These are phyloP conservation scores for Lotmaria passim DNA, from an alignment of 208 protist species.

Conservation along the genomic window DNA sequence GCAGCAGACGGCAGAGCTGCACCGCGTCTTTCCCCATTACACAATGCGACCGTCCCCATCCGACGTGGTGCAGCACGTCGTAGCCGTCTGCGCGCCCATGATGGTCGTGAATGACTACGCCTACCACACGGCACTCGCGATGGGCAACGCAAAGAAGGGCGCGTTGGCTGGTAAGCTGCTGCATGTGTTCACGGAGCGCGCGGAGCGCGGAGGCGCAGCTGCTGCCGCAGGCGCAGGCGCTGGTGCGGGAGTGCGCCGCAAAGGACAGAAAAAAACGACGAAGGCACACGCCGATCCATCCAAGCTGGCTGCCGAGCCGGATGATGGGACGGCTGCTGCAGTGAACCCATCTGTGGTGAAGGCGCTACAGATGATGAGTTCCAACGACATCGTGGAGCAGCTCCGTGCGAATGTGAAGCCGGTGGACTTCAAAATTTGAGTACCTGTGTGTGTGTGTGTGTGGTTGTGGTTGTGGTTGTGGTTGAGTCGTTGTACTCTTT, in stretches of 20 bases:
- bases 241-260: background rate
- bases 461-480: constrained; percentile 7
- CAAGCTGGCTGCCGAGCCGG: background rate
- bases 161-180: constrained; percentile 38
- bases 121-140: constrained; percentile 45
- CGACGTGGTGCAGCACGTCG: constrained; percentile 50
- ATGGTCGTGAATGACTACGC: constrained; percentile 48
- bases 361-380: constrained; percentile 33
- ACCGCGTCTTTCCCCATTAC: constrained; percentile 40
- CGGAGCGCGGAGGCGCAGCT: constrained; percentile 18
- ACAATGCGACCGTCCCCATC: constrained; percentile 27
- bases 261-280: background rate
- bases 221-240: constrained; percentile 1
- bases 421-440: constrained; percentile 10
- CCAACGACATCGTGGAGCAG: constrained; percentile 67
- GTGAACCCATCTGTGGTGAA: constrained; percentile 29
- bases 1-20: constrained; percentile 41
- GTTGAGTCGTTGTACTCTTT: no score
- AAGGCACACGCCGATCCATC: constrained; percentile 6
- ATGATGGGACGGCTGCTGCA: background rate
- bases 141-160: constrained; percentile 55
- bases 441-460: background rate
- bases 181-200: constrained; percentile 31
- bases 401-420: constrained; percentile 69
- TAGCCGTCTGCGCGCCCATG: constrained; percentile 56